Conservation (phyloP, 108 stramenopile genomes). For the Skeletonema menzelii region DNA sequence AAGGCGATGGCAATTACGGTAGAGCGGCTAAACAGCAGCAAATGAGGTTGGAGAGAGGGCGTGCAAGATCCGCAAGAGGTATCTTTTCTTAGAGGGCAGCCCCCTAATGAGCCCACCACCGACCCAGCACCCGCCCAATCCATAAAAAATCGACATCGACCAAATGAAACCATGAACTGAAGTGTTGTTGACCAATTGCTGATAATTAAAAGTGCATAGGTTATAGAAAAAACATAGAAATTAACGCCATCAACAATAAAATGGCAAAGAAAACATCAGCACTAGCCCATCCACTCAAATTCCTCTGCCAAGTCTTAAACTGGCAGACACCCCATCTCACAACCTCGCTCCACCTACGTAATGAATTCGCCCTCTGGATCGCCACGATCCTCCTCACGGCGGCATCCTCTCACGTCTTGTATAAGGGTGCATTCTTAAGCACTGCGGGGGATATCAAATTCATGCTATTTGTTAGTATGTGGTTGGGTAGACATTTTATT, state of each 20-base stretch:
- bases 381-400: slow-evolving; percentile 25
- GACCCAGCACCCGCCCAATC: too few species aligned
- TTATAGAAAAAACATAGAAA: not conserved
- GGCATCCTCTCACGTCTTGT: slow-evolving; percentile 32
- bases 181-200: too few species aligned
- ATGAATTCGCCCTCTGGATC: slow-evolving; percentile 34
- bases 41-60: too few species aligned
- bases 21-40: too few species aligned
- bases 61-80: too few species aligned
- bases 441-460: slow-evolving; percentile 34
- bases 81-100: too few species aligned
- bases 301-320: slow-evolving; percentile 8
- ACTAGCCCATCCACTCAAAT: not conserved
- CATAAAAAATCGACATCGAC: too few species aligned
- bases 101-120: too few species aligned
- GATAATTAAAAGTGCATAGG: too few species aligned
- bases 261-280: not conserved
- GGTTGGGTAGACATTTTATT: slow-evolving; percentile 39
- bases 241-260: not conserved
- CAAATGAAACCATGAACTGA: too few species aligned
- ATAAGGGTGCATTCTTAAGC: slow-evolving; percentile 23
- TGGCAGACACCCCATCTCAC: slow-evolving; percentile 24
- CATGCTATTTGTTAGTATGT: slow-evolving; percentile 9
- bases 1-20: too few species aligned
- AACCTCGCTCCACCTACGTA: slow-evolving; percentile 33